Base-by-base conservation (phyloP, 2,329 filamentous ascomycete species). In the Seiridium unicorne region DNA sequence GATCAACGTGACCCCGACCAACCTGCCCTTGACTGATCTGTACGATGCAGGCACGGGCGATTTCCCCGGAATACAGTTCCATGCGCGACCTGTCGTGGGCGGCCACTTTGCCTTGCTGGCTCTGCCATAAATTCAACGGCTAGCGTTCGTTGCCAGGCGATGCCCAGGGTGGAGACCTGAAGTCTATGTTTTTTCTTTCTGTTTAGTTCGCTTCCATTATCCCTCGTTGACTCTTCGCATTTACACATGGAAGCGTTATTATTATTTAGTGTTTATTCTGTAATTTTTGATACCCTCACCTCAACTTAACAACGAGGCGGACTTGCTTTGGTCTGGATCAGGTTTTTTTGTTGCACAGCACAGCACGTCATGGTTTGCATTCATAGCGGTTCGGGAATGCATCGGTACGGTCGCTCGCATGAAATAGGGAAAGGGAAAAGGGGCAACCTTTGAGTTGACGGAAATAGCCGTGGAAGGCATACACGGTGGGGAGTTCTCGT, bases 61-160 rank as follows among this genome's bases (percentile, higher is more conserved):
- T 13, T 95, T 76, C 62, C 79, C 90, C 0, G 83, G 82, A 0
- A 84, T 87, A 1, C 80, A 84, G 59, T 96, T 96, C 77, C 88
- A 88, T 62, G 91, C 91, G 1, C 78, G 92, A 42, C 92, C 92
- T 0, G 92, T 96, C 1, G 82, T 90, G 48, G 92, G 92, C 3
- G 92, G 89, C 0, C 86, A 91, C 73, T 96, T 94, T 79, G 88
- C 91, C 2, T 84, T 93, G 67, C 76, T 96, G 72, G 89, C 90
- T 32, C 74, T 94, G 61, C 68, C 69, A 4, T 61, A 44, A 61
- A 26, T 26, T 26, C 18, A 26, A 26, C 18, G 18, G 18, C 18
- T 26, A 26, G 18, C 18, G 18, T 26, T 26, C 18, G 18, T 26
- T 26, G 18, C 18, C 18, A 26, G 18, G 18, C 18, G 44, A 42